Conservation (phyloP, 106 monocot genomes). For the Allium cepa region DNA sequence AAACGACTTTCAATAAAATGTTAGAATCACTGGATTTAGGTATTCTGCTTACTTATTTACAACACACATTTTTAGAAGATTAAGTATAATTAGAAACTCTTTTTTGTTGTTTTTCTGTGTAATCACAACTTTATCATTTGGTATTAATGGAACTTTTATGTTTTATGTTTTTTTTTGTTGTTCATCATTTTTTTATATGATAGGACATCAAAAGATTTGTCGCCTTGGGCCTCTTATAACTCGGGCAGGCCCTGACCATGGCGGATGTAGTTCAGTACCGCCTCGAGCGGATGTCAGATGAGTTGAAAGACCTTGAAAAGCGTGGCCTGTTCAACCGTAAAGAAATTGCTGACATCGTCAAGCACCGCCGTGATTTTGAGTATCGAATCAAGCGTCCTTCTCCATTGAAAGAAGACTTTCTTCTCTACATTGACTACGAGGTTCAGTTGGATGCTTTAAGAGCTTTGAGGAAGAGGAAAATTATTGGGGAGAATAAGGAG, state of each 20-base stretch:
- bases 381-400: constrained; percentile 71
- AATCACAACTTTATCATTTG: no score
- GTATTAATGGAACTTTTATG: no score
- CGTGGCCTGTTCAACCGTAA: constrained; percentile 61
- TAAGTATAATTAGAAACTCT: no score
- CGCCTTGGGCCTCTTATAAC: no score
- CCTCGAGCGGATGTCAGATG: constrained; percentile 85
- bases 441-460: constrained; percentile 48
- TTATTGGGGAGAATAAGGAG: constrained; percentile 26
- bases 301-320: constrained; percentile 80
- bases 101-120: no score
- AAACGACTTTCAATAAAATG: no score
- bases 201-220: no score
- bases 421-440: constrained; percentile 83
- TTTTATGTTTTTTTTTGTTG: no score
- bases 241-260: constrained; percentile 23
- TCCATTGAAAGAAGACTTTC: constrained; percentile 64
- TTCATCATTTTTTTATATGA: no score
- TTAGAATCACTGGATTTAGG: no score
- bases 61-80: no score
- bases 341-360: constrained; percentile 68
- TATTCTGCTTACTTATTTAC: no score
- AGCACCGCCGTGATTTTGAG: constrained; percentile 79
- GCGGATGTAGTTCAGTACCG: constrained; percentile 82
- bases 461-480: constrained; percentile 39